Base-by-base conservation (phyloP, 345 rosid species). In the Garcia nutans region DNA sequence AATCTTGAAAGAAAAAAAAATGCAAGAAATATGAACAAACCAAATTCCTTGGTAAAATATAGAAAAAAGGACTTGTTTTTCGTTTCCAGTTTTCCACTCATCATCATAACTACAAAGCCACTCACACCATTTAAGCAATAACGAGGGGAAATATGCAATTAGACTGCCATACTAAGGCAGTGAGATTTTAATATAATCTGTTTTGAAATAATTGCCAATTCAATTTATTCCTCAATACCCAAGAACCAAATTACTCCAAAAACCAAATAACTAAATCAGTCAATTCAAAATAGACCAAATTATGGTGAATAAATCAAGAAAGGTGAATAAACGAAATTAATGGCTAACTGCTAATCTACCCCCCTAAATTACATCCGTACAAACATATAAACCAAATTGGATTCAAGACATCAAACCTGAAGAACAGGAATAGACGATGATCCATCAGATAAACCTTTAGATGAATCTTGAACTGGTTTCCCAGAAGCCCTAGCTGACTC, bases 401-500 rank as follows among this genome's bases (percentile, higher is more conserved):
- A 58, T 47, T 60, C 7, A 41, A 19, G 47, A 31, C 19, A 76
- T 26, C 78, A 63, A 77, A 87, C 90, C 89, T 87, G 88, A 0
- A 83, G 44, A 75, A 70, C 77, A 10, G 85, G 26, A 20, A 71
- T 70, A 7, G 88, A 58, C 8, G 84, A 81, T 55, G 90, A 85
- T 80, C 87, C 90, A 68, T 88, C 89, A 41, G 79, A 73, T 59
- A 65, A 70, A 42, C 80, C 83, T 80, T 81, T 86, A 41, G 78
- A 77, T 22, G 88, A 81, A 73, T 84, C 90, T 8, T 83, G 74
- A 49, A 85, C 68, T 0, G 85, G 81, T 52, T 84, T 85, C 41
- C 80, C 79, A 44, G 89, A 73, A 82, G 73, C 79, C 81, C 88
- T 88, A 45, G 92, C 85, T 2, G 96, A 79, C 81, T 87, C 91